Evolutionary conservation across 164 flowering plant species (phyloP).

Genomic region (Annona squamosa): DNA sequence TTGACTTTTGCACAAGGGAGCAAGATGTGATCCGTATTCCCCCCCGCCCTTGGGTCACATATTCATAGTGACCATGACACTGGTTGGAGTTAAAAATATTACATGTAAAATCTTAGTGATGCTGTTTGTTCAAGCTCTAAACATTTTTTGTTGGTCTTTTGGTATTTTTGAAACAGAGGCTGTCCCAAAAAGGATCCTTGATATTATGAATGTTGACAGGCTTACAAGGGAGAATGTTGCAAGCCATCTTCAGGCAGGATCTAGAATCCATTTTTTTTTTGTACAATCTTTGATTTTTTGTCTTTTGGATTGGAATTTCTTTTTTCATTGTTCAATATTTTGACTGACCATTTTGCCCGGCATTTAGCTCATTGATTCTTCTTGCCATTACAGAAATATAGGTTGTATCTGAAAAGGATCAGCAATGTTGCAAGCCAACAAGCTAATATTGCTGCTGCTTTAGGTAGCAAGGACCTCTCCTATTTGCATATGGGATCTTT

Average conservation of each 20-base stretch:
- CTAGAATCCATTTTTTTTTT: background rate
- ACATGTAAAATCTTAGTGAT: background rate
- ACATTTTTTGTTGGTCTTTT: background rate
- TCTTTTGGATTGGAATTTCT: background rate
- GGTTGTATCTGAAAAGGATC: slow-evolving; percentile 75
- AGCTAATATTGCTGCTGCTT: slow-evolving; percentile 42
- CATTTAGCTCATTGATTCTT: background rate
- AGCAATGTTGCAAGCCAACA: slow-evolving; percentile 45
- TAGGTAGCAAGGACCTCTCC: slow-evolving; percentile 51
- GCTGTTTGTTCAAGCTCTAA: background rate
- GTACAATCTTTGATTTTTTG: background rate
- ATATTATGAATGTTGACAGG: slow-evolving; percentile 81
- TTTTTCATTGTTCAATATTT: background rate
- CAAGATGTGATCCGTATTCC: too few relatives aligned
- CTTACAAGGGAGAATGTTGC: slow-evolving; percentile 95
- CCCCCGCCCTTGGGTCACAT: too few relatives aligned
- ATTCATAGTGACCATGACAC: too few relatives aligned
- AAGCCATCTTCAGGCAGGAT: slow-evolving; percentile 80
- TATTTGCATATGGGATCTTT: slow-evolving; percentile 47
- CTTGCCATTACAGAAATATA: slow-evolving; percentile 60
- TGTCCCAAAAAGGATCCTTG: slow-evolving; percentile 90
- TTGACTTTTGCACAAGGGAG: too few relatives aligned
- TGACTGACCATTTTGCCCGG: background rate
- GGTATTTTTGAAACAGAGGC: slow-evolving; percentile 49
- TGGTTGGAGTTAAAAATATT: too few relatives aligned